These are phyloP conservation scores for Aspergillus ellipticus DNA, from an alignment of 495 filamentous ascomycete genomes.

Conservation along the genomic window DNA sequence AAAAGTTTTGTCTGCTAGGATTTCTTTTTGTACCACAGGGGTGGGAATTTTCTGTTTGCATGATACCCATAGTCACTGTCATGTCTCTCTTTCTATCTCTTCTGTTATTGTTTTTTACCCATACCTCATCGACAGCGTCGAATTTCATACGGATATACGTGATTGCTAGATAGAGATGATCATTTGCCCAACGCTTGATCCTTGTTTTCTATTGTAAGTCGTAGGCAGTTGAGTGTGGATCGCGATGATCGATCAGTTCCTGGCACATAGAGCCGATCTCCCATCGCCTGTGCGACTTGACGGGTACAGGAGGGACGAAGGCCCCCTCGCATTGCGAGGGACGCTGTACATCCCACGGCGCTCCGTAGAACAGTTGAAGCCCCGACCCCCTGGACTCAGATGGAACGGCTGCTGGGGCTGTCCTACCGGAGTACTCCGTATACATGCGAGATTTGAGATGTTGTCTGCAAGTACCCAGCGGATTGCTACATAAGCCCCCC, in stretches of 20 bases:
- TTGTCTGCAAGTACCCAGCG: slow-evolving; percentile 4
- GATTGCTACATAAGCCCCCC: not conserved
- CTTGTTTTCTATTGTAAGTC: not conserved
- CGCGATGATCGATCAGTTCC: too few species aligned
- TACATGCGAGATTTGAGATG: not conserved
- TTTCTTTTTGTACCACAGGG: slow-evolving; percentile 10
- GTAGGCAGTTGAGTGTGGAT: not conserved
- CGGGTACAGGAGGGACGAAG: not conserved
- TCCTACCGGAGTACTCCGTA: not conserved
- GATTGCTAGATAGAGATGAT: slow-evolving; percentile 4
- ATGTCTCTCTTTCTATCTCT: slow-evolving; percentile 5
- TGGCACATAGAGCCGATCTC: too few species aligned
- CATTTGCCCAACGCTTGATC: not conserved
- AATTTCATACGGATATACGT: slow-evolving; percentile 5
- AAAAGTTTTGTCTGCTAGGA: slow-evolving; percentile 1
- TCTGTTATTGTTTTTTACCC: slow-evolving; percentile 3
- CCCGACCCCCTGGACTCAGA: not conserved
- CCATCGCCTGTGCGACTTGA: not conserved
- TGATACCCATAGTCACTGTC: slow-evolving; percentile 19
- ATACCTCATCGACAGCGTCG: slow-evolving; percentile 2
- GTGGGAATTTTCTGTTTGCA: slow-evolving; percentile 7
- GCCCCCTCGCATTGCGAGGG: not conserved
- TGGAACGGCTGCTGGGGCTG: not conserved
- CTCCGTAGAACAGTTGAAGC: not conserved
- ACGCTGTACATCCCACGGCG: not conserved